A percentile compares a stretch with the other conserved stretches of the same genome.
These are phyloP conservation scores for Plenodomus tracheiphilus DNA, from an alignment of 2,329 filamentous ascomycete genomes.

Conservation along the genomic window DNA sequence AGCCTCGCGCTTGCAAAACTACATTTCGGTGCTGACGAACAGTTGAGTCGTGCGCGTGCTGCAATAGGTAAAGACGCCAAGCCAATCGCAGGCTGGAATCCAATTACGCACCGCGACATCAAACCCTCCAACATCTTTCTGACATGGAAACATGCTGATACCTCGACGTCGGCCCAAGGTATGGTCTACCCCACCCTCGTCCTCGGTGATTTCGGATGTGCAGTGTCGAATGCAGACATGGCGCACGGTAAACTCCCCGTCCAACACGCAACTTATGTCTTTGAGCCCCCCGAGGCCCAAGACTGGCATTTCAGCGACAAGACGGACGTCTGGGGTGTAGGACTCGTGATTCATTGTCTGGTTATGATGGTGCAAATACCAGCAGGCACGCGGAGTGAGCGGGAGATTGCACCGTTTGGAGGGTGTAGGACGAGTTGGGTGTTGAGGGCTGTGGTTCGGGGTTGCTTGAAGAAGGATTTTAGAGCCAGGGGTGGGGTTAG, in stretches of 20 bases:
- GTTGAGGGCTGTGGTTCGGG: no score
- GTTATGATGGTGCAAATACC: conserved; percentile 2
- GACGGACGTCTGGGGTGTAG: conserved; percentile 4
- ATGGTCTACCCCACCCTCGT: conserved; percentile 8
- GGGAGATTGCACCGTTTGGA: neutral
- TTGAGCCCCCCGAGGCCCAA: conserved; percentile 1
- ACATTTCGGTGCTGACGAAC: conserved; percentile 5
- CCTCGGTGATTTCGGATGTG: conserved; percentile 18
- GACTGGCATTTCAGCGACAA: neutral
- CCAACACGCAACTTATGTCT: neutral
- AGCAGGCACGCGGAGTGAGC: neutral
- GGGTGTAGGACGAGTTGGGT: neutral
- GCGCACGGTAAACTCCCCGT: neutral
- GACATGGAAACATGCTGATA: conserved; percentile 1
- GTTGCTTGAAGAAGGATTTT: no score
- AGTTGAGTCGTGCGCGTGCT: neutral
- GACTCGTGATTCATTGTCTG: conserved; percentile 5
- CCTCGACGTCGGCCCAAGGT: no score
- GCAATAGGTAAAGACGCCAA: neutral
- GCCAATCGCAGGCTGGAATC: conserved; percentile 2
- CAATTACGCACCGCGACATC: conserved; percentile 19
- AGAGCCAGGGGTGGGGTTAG: no score
- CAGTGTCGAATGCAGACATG: neutral
- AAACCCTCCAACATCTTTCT: conserved; percentile 22
- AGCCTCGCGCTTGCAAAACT: conserved; percentile 16